Percentiles rank a stretch among this genome's conserved stretches.
Evolutionary conservation across 495 filamentous ascomycete species (phyloP).

Genomic region (Recurvomyces mirabilis): DNA sequence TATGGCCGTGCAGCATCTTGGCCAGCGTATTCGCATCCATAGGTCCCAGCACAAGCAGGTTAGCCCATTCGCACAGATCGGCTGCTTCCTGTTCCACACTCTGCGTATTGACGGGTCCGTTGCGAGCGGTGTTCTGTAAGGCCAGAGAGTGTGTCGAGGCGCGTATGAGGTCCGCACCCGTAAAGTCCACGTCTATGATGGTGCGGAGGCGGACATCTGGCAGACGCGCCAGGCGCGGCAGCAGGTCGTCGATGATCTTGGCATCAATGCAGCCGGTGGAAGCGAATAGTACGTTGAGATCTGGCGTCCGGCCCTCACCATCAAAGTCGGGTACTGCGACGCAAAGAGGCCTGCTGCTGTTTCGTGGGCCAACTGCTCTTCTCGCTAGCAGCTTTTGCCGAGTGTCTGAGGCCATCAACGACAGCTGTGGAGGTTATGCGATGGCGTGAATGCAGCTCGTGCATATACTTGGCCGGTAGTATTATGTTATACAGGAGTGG

Average conservation of each 20-base stretch:
- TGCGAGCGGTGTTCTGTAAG: conserved; percentile 2
- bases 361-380: too few species aligned
- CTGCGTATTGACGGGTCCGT: neutral
- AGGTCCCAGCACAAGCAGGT: conserved; percentile 71
- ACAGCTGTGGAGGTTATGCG: too few species aligned
- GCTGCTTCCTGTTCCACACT: conserved; percentile 39
- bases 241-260: conserved; percentile 9
- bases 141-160: conserved; percentile 12
- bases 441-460: too few species aligned
- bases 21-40: conserved; percentile 70
- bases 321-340: conserved; percentile 10
- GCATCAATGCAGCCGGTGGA: conserved; percentile 15
- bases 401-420: too few species aligned
- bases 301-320: neutral
- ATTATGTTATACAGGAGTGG: too few species aligned
- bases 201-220: conserved; percentile 16
- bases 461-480: too few species aligned
- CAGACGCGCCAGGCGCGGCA: conserved; percentile 9
- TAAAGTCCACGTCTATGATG: conserved; percentile 12
- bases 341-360: neutral
- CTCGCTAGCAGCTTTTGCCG: neutral
- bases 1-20: conserved; percentile 70
- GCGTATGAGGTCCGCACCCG: conserved; percentile 15
- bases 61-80: conserved; percentile 76
- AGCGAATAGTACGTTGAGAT: conserved; percentile 17